phyloP scores from a whole-genome alignment of 2,329 filamentous ascomycete species.

The Paecilomyces niveus region DNA sequence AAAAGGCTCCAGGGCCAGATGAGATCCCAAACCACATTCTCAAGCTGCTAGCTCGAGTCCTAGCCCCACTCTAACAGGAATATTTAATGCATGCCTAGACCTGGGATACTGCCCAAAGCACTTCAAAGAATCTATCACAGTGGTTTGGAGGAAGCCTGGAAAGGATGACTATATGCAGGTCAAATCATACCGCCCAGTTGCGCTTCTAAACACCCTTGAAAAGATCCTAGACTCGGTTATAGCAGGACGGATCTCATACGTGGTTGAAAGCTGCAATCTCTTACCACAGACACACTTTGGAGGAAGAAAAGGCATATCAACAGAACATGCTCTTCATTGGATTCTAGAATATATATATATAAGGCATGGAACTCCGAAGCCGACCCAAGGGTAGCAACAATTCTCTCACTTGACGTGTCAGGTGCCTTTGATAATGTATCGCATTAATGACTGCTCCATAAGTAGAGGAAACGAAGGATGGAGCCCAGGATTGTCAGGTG shows the following conservation, averaged over 20 bases:
- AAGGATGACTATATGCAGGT: constrained; percentile 10
- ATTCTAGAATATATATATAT: constrained; percentile 6
- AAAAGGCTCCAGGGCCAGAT: too few species aligned
- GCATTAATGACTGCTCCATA: constrained; percentile 9
- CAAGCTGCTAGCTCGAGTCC: too few species aligned
- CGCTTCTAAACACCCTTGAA: too few species aligned
- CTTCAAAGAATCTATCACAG: constrained; percentile 10
- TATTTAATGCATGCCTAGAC: constrained; percentile 5
- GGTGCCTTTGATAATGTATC: constrained; percentile 12
- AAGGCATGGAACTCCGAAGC: neutral
- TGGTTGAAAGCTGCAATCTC: constrained; percentile 8
- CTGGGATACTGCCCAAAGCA: constrained; percentile 11
- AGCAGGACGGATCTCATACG: neutral
- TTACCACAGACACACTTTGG: constrained; percentile 6
- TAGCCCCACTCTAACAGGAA: too few species aligned
- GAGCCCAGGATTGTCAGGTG: constrained; percentile 11
- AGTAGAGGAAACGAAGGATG: constrained; percentile 10
- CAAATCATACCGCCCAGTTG: too few species aligned
- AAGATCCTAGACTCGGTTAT: too few species aligned
- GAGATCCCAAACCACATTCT: too few species aligned
- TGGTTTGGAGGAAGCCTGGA: constrained; percentile 11
- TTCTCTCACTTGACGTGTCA: constrained; percentile 10
- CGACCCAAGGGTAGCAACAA: constrained; percentile 5
- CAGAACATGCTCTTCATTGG: constrained; percentile 7
- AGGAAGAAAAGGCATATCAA: constrained; percentile 3